These are phyloP conservation scores for Hemisphaericaspora nanyangensis DNA, from an alignment of 805 yeast genomes.

Conservation along the genomic window DNA sequence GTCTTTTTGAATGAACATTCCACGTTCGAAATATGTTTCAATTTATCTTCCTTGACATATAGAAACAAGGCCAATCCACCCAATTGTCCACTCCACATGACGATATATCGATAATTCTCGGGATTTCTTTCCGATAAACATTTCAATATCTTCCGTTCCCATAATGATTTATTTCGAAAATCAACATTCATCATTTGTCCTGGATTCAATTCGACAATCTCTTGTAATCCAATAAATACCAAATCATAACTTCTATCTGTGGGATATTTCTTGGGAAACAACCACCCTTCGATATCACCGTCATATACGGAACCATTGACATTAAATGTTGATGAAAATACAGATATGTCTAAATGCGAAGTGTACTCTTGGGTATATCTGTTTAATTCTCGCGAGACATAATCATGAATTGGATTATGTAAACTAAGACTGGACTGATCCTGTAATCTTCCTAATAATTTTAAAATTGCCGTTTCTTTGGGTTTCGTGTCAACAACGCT, in stretches of 20 bases:
- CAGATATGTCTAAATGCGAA: constrained; percentile 34
- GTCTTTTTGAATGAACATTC: constrained; percentile 81
- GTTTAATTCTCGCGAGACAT: constrained; percentile 39
- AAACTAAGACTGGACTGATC: constrained; percentile 43
- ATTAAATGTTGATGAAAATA: constrained; percentile 52
- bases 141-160: constrained; percentile 62
- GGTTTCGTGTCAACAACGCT: constrained; percentile 41
- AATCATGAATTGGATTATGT: constrained; percentile 54
- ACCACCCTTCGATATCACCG: constrained; percentile 40
- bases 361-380: constrained; percentile 38
- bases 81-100: constrained; percentile 72
- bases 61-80: constrained; percentile 80
- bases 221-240: constrained; percentile 83
- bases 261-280: constrained; percentile 34
- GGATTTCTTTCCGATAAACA: constrained; percentile 37
- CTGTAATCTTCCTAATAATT: constrained; percentile 45
- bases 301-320: constrained; percentile 48
- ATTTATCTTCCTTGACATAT: constrained; percentile 54
- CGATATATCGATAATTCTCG: constrained; percentile 40
- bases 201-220: constrained; percentile 72
- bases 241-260: constrained; percentile 53
- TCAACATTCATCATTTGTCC: constrained; percentile 83
- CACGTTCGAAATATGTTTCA: constrained; percentile 53
- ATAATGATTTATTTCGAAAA: constrained; percentile 50
- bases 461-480: constrained; percentile 42